These are phyloP conservation scores for Wallacemonas sp. DNA, from an alignment of 208 protist genomes.

Conservation along the genomic window DNA sequence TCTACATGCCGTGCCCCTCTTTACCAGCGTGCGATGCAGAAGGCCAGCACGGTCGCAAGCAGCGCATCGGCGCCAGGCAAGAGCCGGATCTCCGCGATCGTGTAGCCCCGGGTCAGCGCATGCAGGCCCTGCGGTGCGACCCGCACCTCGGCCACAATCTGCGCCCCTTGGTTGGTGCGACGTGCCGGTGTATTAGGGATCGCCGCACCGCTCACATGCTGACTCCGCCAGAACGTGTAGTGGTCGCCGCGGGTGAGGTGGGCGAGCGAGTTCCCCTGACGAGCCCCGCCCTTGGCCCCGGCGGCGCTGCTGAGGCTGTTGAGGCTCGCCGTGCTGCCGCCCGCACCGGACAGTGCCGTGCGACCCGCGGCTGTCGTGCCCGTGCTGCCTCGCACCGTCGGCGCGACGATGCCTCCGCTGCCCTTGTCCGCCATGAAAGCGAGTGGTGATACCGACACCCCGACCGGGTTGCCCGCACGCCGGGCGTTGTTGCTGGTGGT, in stretches of 20 bases:
- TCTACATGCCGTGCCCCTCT: too few relatives aligned
- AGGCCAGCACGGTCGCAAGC: conserved; percentile 61
- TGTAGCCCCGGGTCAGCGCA: conserved; percentile 36
- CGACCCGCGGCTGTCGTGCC: background rate
- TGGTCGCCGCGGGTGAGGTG: conserved; percentile 17
- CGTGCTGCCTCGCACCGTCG: too few relatives aligned
- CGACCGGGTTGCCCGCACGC: background rate
- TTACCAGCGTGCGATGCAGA: conserved; percentile 65
- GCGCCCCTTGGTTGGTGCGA: conserved; percentile 55
- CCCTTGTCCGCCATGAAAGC: conserved; percentile 18
- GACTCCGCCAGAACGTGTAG: conserved; percentile 52
- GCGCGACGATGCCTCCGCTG: too few relatives aligned
- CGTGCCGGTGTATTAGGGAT: conserved; percentile 20
- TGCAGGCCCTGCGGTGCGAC: conserved; percentile 28
- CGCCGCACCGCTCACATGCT: conserved; percentile 35
- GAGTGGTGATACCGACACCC: background rate
- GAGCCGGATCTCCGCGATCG: conserved; percentile 56
- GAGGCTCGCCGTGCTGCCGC: conserved; percentile 5
- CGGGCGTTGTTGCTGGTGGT: too few relatives aligned
- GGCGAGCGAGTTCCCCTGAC: background rate
- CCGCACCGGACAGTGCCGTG: background rate
- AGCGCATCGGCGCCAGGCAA: conserved; percentile 65
- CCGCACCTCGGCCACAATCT: conserved; percentile 62
- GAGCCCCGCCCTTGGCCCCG: background rate
- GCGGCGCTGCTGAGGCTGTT: conserved; percentile 5